Evolutionary conservation across 2,329 filamentous ascomycete species (phyloP), one percentile per base, ranked within the genome.

Genomic region (Beauveria caledonica): DNA sequence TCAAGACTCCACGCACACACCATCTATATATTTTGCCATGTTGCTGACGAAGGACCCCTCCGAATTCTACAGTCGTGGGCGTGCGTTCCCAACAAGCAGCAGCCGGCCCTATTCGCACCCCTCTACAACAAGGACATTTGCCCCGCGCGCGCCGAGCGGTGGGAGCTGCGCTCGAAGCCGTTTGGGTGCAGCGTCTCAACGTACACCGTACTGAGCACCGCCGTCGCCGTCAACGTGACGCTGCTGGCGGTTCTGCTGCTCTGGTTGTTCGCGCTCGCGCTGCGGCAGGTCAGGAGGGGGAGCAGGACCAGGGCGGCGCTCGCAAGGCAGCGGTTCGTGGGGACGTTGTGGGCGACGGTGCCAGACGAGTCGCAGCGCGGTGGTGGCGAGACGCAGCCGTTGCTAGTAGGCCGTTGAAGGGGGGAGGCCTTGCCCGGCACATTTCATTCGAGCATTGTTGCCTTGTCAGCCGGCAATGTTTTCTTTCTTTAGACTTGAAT

Each of bases 31-130:
- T 36, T 6, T 13, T 36, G 33, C 13, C 33, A 15, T 25, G 8
- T 25, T 48, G 45, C 45, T 27, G 23, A 48, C 11, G 3, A 48
- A 25, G 7, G 13, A 27, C 23, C 45, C 8, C 19, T 23, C 15
- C 5, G 4, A 15, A 15, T 13, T 8, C 25, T 25, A 44, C 60
- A 82, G 80, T 79, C 80, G 5, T 79, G 76, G 69, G 76, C 78
- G 0, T 85, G 82, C 66, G 77, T 84, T 1, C 81, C 82, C 23
- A 83, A 83, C 62, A 69, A 72, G 17, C 68, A 77, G 60, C 59
- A 63, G 0, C 67, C 82, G 10, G 46, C 78, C 75, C 1, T 66
- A 80, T 33, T 84, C 17, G 80, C 80, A 2, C 82, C 81, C 2
- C 76, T 78, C 2, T 78, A 74, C 65, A 72, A 82, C 60, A 71